Evolutionary conservation across 805 yeast genomes (phyloP), one percentile per base, ranked within the genome.

Genomic region (Teunomyces kruisii): DNA sequence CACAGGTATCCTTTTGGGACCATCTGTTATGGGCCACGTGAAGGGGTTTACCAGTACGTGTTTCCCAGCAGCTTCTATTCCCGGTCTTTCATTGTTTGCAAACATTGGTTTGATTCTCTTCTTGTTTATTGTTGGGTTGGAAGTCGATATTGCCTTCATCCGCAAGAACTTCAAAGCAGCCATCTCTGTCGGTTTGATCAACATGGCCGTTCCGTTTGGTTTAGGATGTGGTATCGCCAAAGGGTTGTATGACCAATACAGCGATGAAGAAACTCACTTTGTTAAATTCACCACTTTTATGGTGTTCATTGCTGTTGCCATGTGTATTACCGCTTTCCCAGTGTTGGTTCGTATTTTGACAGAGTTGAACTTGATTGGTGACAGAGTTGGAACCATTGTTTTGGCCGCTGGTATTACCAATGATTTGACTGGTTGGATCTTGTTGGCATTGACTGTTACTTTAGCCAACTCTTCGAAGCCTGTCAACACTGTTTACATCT

Each of bases 261-360:
- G 35, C n/a, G 56, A 65, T 31, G 65, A 62, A 14, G 67, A 47
- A 19, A 39, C 48, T 17, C 22, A 31, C 19, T 42, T 32, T 13
- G 45, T 37, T 58, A 70, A 80, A 43, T 86, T 86, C 58, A 82
- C 91, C 10, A 84, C 89, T 0, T 87, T 75, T 54, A 81, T 84
- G 84, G 86, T 86, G 9, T 87, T 87, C 54, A 82, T 87, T 41
- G 91, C 92, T 2, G 89, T 85, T 9, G 92, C 96, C 2, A 75
- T 86, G 74, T 81, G 92, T 50, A 85, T 87, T 52, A 87, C 96
- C 3, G 96, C 96, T 0, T 83, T 87, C 62, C 96, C 96, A 0
- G 96, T 87, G 2, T 65, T 87, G 49, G 92, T 88, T 1, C 79
- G 95, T 58, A 87, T 87, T 22, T 66, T 87, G 51, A 82, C 89